Percentiles rank a stretch among this genome's conserved stretches.
phyloP scores from a whole-genome alignment of 805 yeast genomes.

The Candida sphagnicola region DNA sequence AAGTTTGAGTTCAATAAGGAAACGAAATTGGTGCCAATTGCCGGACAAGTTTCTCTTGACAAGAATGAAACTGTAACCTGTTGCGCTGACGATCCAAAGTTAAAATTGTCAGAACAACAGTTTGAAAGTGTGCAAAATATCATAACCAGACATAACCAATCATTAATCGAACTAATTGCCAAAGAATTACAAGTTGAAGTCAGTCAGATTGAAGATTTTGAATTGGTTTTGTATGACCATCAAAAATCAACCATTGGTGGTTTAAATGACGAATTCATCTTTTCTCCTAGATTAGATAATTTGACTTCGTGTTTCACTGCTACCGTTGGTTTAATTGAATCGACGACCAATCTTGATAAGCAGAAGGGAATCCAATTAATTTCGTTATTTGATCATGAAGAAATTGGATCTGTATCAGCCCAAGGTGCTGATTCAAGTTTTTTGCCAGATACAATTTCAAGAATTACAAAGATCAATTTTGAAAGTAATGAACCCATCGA shows the following conservation, averaged over 20 bases:
- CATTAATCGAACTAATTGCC: constrained; percentile 67
- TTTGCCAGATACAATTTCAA: constrained; percentile 69
- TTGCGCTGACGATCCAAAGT: constrained; percentile 52
- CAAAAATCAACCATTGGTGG: constrained; percentile 87
- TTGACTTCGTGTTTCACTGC: constrained; percentile 85
- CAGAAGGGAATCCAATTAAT: constrained; percentile 66
- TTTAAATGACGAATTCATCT: constrained; percentile 81
- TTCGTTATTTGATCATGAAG: constrained; percentile 93
- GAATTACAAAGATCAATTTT: constrained; percentile 47
- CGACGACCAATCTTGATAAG: constrained; percentile 39
- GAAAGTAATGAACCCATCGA: constrained; percentile 14
- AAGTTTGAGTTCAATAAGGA: constrained; percentile 90
- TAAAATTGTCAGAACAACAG: constrained; percentile 45
- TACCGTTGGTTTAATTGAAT: constrained; percentile 60
- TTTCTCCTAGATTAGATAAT: constrained; percentile 89
- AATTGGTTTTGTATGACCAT: constrained; percentile 78
- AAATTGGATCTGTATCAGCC: constrained; percentile 87
- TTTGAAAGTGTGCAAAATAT: constrained; percentile 64
- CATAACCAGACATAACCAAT: constrained; percentile 71
- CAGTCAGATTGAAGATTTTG: constrained; percentile 82
- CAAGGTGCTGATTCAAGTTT: constrained; percentile 97
- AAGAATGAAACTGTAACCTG: constrained; percentile 15
- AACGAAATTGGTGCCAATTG: constrained; percentile 80
- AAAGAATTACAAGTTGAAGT: constrained; percentile 50
- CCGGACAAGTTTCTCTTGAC: constrained; percentile 48